phyloP scores from a whole-genome alignment of 2,329 filamentous ascomycete species.

The Calcarisporium arbuscula region DNA sequence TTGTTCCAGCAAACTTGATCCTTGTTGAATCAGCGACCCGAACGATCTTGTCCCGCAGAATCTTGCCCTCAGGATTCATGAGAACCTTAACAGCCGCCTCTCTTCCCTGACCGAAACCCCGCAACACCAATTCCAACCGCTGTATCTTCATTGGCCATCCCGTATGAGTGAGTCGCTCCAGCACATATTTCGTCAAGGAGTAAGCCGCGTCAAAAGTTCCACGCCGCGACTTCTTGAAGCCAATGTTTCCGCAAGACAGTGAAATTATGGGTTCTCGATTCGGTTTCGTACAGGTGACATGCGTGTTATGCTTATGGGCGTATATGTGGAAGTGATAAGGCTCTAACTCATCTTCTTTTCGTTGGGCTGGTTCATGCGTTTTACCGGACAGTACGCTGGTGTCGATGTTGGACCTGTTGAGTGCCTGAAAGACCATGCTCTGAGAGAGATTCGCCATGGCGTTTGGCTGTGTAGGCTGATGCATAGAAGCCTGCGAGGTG shows the following conservation, averaged over 20 bases:
- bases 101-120: conserved; percentile 80
- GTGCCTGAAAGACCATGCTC: conserved; percentile 32
- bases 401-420: conserved; percentile 27
- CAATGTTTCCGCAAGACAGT: conserved; percentile 77
- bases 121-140: conserved; percentile 70
- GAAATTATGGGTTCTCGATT: conserved; percentile 74
- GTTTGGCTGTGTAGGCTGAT: conserved; percentile 16
- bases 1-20: conserved; percentile 92
- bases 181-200: conserved; percentile 77
- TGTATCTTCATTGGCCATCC: conserved; percentile 71
- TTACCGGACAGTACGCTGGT: conserved; percentile 22
- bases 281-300: conserved; percentile 83
- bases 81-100: conserved; percentile 88
- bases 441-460: conserved; percentile 28
- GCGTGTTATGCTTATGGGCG: conserved; percentile 87
- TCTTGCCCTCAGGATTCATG: conserved; percentile 75
- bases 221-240: conserved; percentile 78
- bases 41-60: conserved; percentile 67
- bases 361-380: conserved; percentile 13
- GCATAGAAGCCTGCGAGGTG: conserved; percentile 12
- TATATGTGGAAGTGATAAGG: conserved; percentile 85
- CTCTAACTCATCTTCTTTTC: conserved; percentile 38
- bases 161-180: conserved; percentile 77
- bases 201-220: conserved; percentile 87
- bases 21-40: conserved; percentile 81